Evolutionary conservation across 768 basidiomycete genomes (phyloP).

Genomic region (Mycena latifolia): DNA sequence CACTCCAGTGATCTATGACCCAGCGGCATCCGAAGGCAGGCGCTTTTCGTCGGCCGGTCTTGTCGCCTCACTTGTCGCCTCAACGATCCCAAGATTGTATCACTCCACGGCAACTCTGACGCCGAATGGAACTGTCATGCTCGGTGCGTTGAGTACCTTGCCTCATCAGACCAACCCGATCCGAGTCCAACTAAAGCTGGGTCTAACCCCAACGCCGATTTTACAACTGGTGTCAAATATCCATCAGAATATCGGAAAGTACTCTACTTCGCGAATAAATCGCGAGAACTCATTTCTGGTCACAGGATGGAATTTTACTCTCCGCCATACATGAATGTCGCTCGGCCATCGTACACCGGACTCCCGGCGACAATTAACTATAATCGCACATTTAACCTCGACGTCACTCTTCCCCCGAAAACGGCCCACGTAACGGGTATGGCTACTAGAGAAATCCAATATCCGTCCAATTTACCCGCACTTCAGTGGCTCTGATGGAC

Average conservation of each 20-base stretch:
- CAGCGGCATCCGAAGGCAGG: too few species aligned
- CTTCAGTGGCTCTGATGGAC: constrained; percentile 40
- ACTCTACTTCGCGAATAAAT: neutral
- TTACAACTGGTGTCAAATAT: constrained; percentile 16
- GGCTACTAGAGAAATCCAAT: constrained; percentile 15
- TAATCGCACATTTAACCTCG: constrained; percentile 15
- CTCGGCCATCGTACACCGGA: too few species aligned
- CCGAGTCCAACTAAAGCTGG: constrained; percentile 63
- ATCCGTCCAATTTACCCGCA: neutral
- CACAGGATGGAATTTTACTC: constrained; percentile 34
- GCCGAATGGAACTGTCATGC: constrained; percentile 56
- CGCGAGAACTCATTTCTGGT: neutral
- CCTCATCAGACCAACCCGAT: constrained; percentile 48
- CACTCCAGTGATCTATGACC: constrained; percentile 63
- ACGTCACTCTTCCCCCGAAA: constrained; percentile 4
- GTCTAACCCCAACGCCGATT: too few species aligned
- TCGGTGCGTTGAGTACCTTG: constrained; percentile 33
- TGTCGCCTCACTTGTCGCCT: constrained; percentile 59
- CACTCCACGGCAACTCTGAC: constrained; percentile 71
- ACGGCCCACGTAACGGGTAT: constrained; percentile 4
- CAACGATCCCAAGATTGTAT: constrained; percentile 67
- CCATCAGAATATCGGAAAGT: constrained; percentile 18
- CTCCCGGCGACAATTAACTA: constrained; percentile 20
- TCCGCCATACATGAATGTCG: constrained; percentile 25
- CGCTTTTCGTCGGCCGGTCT: constrained; percentile 55